Conservation (phyloP, 345 rosid species). For the Rhodamnia argentea region DNA sequence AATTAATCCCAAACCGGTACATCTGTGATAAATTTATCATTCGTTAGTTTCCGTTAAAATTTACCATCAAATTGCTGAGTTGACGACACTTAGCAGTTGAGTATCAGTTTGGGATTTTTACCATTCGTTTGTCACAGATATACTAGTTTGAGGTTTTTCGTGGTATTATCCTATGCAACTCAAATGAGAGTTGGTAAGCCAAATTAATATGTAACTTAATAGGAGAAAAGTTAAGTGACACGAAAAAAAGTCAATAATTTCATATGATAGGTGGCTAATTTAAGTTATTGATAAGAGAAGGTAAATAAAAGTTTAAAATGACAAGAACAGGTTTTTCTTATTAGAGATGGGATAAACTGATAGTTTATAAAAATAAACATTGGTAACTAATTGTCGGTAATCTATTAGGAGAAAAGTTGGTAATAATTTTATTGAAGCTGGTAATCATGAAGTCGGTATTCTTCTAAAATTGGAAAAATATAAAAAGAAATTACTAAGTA, state of each 20-base stretch:
- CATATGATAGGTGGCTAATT: background rate
- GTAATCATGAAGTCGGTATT: background rate
- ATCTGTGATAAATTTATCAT: too few species aligned
- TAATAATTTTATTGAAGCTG: background rate
- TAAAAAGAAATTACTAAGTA: background rate
- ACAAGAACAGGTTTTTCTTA: background rate
- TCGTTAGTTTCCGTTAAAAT: too few species aligned
- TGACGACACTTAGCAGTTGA: too few species aligned
- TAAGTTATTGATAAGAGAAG: background rate
- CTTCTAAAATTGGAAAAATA: background rate
- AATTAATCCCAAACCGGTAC: too few species aligned
- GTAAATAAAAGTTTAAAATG: background rate
- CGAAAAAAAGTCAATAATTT: background rate
- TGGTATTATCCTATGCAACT: background rate
- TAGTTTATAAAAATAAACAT: background rate
- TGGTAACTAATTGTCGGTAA: background rate
- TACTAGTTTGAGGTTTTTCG: too few species aligned
- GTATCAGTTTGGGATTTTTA: too few species aligned
- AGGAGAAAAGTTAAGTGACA: background rate
- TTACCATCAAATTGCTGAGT: too few species aligned
- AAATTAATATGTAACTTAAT: background rate
- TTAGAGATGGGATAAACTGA: background rate
- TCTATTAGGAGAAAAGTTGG: background rate
- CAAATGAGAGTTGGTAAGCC: background rate
- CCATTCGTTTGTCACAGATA: too few species aligned